Percentiles rank a stretch among this genome's conserved stretches.
These are phyloP conservation scores for Ceratocystis variospora DNA, from an alignment of 2,329 filamentous ascomycete species.

Conservation along the genomic window DNA sequence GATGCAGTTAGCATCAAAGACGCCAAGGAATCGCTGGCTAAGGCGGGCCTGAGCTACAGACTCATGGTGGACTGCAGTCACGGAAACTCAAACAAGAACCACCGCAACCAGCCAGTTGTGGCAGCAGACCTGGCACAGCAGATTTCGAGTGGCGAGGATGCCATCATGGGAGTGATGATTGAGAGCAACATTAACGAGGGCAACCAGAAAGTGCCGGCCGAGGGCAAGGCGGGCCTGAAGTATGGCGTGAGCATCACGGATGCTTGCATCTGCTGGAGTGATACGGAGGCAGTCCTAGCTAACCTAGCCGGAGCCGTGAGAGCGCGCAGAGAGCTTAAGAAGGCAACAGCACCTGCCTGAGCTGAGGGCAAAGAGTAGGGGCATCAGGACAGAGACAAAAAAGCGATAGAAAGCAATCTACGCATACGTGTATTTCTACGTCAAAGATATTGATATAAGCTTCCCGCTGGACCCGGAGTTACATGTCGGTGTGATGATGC, in stretches of 20 bases:
- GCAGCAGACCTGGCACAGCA: constrained; percentile 70
- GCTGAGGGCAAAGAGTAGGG: background rate
- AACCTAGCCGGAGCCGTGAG: constrained; percentile 67
- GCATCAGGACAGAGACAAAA: constrained; percentile 1
- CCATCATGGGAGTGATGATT: constrained; percentile 97
- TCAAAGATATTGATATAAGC: background rate
- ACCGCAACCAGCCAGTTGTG: constrained; percentile 94
- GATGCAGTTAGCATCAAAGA: constrained; percentile 71
- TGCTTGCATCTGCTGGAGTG: constrained; percentile 89
- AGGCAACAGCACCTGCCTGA: constrained; percentile 12
- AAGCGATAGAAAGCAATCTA: constrained; percentile 20
- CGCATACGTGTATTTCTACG: background rate
- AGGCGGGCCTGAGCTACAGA: constrained; percentile 58
- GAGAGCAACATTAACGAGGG: constrained; percentile 95
- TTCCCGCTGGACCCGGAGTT: background rate
- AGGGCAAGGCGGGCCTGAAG: constrained; percentile 72
- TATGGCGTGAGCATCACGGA: constrained; percentile 96
- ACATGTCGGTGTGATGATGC: background rate
- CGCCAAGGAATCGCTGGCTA: constrained; percentile 63
- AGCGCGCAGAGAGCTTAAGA: constrained; percentile 44
- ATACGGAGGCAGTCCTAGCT: constrained; percentile 67
- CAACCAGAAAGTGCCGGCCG: constrained; percentile 78
- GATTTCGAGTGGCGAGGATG: constrained; percentile 68
- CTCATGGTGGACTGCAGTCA: constrained; percentile 98
- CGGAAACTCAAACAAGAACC: constrained; percentile 89